phyloP scores from a whole-genome alignment of 768 basidiomycete genomes.

The Mycena filopes region DNA sequence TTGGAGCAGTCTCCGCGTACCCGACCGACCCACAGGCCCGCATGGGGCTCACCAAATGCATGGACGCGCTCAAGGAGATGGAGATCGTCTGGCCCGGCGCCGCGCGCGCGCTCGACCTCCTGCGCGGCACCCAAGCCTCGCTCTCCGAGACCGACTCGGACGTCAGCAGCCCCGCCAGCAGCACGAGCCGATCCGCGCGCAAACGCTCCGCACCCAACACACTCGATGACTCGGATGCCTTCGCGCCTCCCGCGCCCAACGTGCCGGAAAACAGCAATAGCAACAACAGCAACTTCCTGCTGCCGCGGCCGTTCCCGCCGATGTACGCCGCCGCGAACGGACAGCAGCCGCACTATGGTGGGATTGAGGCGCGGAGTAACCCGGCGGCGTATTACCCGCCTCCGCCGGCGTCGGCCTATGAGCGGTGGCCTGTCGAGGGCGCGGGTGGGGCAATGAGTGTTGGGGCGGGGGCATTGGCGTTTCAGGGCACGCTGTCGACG shows the following conservation, averaged over 20 bases:
- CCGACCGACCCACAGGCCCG: slow-evolving; percentile 77
- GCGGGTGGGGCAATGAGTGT: slow-evolving; percentile 34
- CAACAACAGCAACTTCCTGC: too few relatives aligned
- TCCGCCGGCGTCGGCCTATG: slow-evolving; percentile 42
- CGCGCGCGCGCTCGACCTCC: slow-evolving; percentile 75
- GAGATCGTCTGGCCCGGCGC: slow-evolving; percentile 81
- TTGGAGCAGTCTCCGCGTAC: slow-evolving; percentile 64
- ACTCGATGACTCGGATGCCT: slow-evolving; percentile 46
- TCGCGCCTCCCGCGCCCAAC: slow-evolving; percentile 11
- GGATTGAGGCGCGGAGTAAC: neutral
- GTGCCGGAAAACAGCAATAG: neutral
- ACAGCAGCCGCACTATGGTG: slow-evolving; percentile 5
- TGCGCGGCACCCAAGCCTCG: slow-evolving; percentile 69
- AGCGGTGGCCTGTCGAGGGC: slow-evolving; percentile 54
- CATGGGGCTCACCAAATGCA: slow-evolving; percentile 71
- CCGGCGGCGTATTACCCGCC: slow-evolving; percentile 22
- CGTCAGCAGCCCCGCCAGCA: neutral
- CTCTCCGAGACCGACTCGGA: slow-evolving; percentile 37
- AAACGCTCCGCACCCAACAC: slow-evolving; percentile 72
- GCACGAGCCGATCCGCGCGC: slow-evolving; percentile 28
- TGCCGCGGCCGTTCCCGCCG: slow-evolving; percentile 18
- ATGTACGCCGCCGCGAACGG: slow-evolving; percentile 9
- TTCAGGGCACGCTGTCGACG: slow-evolving; percentile 67
- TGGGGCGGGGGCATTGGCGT: slow-evolving; percentile 39
- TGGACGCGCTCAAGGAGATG: slow-evolving; percentile 74